Conservation (phyloP, 169 alveolate species). For the Plasmodium gallinaceum region DNA sequence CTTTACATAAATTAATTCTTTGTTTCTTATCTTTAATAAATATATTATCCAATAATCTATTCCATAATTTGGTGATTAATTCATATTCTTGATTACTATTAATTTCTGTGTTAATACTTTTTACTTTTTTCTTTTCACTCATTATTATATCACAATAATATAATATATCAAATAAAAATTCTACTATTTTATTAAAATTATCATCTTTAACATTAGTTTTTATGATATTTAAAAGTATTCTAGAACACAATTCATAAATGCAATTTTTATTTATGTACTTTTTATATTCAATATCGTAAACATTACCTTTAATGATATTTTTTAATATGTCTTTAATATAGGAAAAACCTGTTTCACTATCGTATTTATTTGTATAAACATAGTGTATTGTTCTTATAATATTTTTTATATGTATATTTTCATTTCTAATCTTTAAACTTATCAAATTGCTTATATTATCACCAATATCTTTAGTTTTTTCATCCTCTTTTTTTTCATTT, state of each 20-base stretch:
- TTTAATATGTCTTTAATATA: constrained; percentile 67
- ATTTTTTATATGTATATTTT: constrained; percentile 71
- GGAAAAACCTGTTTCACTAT: constrained; percentile 67
- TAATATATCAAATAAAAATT: constrained; percentile 66
- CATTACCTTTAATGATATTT: constrained; percentile 65
- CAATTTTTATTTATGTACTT: constrained; percentile 48
- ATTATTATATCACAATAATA: constrained; percentile 63
- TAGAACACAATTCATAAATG: constrained; percentile 55
- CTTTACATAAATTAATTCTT: constrained; percentile 73
- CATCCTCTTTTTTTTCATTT: constrained; percentile 17
- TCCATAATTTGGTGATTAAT: constrained; percentile 78
- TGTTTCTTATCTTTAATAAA: constrained; percentile 80
- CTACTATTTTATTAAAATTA: constrained; percentile 64
- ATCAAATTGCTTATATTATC: constrained; percentile 19
- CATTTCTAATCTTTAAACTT: constrained; percentile 47
- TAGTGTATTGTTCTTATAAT: constrained; percentile 63
- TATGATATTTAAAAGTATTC: constrained; percentile 42
- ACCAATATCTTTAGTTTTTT: not conserved
- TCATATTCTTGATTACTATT: constrained; percentile 37
- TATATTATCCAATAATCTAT: constrained; percentile 69
- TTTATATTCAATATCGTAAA: constrained; percentile 49
- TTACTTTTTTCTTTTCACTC: constrained; percentile 20
- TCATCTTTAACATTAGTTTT: constrained; percentile 56
- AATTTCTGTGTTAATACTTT: not conserved
- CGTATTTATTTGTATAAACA: constrained; percentile 67